Base-by-base conservation (phyloP, 2,329 filamentous ascomycete species). In the Cercospora canescens region DNA sequence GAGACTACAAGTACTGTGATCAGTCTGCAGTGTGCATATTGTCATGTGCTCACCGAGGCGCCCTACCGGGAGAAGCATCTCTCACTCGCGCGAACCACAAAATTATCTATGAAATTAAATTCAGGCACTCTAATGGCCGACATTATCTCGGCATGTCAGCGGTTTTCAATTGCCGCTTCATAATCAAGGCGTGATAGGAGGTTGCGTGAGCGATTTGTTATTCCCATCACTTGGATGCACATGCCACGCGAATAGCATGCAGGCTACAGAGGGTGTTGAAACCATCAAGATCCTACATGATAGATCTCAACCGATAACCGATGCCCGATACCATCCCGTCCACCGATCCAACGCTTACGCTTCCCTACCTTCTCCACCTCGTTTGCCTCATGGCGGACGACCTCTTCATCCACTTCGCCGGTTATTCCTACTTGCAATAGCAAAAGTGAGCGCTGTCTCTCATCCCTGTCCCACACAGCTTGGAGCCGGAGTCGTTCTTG, bases 361-460 rank as follows among this genome's bases (percentile, higher is more conserved):
- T 88, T 89, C 0, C 87, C 87, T 6, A 84, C 79, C 76, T 87
- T 88, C 68, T 85, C 81, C 35, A 87, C 75, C 73, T 79, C 74
- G 45, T 78, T 71, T 24, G 81, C 70, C 68, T 80, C 80, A 1
- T 79, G 78, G 21, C 78, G 74, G 6, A 82, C 73, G 2, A 78
- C 78, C 41, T 82, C 79, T 35, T 76, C 78, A 16, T 84, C 74
- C 65, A 79, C 70, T 18, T 80, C 75, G 3, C 75, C 71, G 65
- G 79, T 79, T 64, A 75, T 63, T 30, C 76, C 75, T 6, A 85
- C 78, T 7, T 75, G 76, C 32, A 88, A 75, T 5, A 76, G 79
- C 64, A 82, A 72, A 7, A 86, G 63, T 12, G 74, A 70, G 79
- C 82, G 65, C 78, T 81, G 71, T 73, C 79, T 76, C 76, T 76